Conservation (phyloP, 2,329 filamentous ascomycete species). For the Phaeosphaeriaceae sp. region DNA sequence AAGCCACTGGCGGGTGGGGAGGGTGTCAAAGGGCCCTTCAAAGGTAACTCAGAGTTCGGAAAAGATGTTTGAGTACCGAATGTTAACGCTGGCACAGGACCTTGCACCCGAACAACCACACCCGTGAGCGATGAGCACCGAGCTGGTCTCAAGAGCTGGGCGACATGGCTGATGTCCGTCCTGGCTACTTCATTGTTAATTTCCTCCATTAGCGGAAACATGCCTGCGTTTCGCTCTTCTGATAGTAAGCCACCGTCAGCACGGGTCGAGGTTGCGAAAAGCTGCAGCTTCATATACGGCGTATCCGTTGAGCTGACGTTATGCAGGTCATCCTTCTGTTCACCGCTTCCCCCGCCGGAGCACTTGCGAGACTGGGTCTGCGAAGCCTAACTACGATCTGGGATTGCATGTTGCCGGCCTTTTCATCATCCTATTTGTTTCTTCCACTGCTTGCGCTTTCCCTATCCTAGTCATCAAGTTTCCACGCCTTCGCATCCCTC, state of each 20-base stretch:
- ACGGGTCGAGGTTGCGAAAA: neutral
- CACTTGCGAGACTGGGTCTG: conserved; percentile 30
- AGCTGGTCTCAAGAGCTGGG: conserved; percentile 26
- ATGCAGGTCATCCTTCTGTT: conserved; percentile 6
- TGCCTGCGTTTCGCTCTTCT: conserved; percentile 11
- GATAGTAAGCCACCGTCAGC: conserved; percentile 13
- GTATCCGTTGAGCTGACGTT: conserved; percentile 1
- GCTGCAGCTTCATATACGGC: neutral
- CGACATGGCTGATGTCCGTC: conserved; percentile 33
- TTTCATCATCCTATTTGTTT: conserved; percentile 45
- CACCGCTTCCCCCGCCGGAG: conserved; percentile 22
- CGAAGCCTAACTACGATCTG: conserved; percentile 34
- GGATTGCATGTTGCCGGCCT: conserved; percentile 40
- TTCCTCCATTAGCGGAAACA: conserved; percentile 21
- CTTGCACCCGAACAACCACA: conserved; percentile 37
- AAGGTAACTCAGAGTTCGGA: conserved; percentile 17
- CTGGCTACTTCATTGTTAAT: conserved; percentile 33
- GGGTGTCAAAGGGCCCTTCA: conserved; percentile 34
- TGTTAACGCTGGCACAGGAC: conserved; percentile 27
- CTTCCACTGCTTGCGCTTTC: conserved; percentile 62
- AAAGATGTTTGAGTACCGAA: neutral
- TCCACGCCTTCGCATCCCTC: conserved; percentile 65
- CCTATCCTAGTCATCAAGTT: conserved; percentile 67
- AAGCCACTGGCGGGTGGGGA: conserved; percentile 15
- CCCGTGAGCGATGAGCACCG: conserved; percentile 24